phyloP scores from a whole-genome alignment of 2,329 filamentous ascomycete species.

The Alternaria triticimaculans region DNA sequence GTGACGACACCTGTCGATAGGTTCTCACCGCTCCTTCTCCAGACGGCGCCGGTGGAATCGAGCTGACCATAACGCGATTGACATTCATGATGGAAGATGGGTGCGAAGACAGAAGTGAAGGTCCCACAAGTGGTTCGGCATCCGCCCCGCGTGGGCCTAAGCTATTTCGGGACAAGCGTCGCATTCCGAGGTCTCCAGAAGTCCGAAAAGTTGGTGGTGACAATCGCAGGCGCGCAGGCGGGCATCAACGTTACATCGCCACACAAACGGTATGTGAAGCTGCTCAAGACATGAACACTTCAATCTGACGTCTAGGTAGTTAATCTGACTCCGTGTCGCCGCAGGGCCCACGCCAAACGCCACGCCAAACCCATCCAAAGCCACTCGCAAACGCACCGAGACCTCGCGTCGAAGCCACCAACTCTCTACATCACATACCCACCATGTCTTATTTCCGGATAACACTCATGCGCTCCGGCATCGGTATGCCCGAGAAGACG shows the following conservation, averaged over 20 bases:
- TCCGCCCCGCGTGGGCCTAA: constrained; percentile 8
- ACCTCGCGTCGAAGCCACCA: neutral
- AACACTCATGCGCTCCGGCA: constrained; percentile 86
- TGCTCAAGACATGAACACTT: neutral
- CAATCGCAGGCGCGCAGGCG: constrained; percentile 1
- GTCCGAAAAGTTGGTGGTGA: constrained; percentile 18
- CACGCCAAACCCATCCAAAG: neutral
- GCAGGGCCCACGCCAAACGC: neutral
- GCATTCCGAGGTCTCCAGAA: constrained; percentile 3
- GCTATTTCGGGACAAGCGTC: constrained; percentile 15
- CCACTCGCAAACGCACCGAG: constrained; percentile 1
- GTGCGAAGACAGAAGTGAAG: constrained; percentile 8
- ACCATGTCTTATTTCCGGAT: constrained; percentile 85
- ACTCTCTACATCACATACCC: neutral
- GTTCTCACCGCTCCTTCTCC: constrained; percentile 20
- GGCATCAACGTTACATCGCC: constrained; percentile 2
- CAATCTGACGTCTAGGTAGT: neutral
- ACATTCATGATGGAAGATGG: neutral
- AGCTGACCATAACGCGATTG: neutral
- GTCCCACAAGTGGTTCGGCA: constrained; percentile 19
- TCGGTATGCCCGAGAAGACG: constrained; percentile 80
- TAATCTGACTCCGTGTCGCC: neutral
- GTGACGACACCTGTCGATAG: constrained; percentile 1
- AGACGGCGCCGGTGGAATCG: neutral
- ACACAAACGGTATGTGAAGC: constrained; percentile 1